A percentile compares a stretch with the other conserved stretches of the same genome.
Evolutionary conservation across 2,329 filamentous ascomycete species (phyloP).

Genomic region (Fusarium buxicola): DNA sequence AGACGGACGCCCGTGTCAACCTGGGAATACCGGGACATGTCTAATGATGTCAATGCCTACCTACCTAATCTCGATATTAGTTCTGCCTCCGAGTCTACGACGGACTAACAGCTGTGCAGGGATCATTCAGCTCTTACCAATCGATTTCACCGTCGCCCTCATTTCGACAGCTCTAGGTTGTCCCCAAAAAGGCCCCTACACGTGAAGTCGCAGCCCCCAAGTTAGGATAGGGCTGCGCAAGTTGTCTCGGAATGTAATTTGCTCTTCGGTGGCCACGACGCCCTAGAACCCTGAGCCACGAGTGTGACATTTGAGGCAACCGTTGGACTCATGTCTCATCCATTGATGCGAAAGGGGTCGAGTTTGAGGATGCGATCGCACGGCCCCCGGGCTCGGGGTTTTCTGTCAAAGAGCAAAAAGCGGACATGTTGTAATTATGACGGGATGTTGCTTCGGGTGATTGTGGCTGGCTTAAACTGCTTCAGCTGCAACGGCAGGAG

Average conservation of each 20-base stretch:
- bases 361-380: neutral
- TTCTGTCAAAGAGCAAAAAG: neutral
- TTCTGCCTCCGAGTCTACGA: neutral
- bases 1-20: conserved; percentile 1
- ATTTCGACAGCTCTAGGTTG: conserved; percentile 1
- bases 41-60: too few species aligned
- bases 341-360: neutral
- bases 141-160: neutral
- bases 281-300: neutral
- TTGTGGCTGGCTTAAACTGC: conserved; percentile 19
- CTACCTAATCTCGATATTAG: conserved; percentile 6
- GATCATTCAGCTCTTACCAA: conserved; percentile 1
- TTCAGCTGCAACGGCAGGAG: conserved; percentile 3
- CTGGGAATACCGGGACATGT: neutral
- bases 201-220: conserved; percentile 3
- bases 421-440: conserved; percentile 25
- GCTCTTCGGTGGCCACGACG: conserved; percentile 10
- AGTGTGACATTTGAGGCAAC: neutral
- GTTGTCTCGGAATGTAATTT: conserved; percentile 37
- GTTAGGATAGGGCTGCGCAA: conserved; percentile 8
- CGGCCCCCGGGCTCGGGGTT: neutral
- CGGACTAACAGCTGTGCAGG: conserved; percentile 5
- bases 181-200: conserved; percentile 6
- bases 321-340: conserved; percentile 3
- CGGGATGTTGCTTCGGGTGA: conserved; percentile 12